Evolutionary conservation across 108 stramenopile species (phyloP).

Genomic region (Aureococcus anophagefferens): DNA sequence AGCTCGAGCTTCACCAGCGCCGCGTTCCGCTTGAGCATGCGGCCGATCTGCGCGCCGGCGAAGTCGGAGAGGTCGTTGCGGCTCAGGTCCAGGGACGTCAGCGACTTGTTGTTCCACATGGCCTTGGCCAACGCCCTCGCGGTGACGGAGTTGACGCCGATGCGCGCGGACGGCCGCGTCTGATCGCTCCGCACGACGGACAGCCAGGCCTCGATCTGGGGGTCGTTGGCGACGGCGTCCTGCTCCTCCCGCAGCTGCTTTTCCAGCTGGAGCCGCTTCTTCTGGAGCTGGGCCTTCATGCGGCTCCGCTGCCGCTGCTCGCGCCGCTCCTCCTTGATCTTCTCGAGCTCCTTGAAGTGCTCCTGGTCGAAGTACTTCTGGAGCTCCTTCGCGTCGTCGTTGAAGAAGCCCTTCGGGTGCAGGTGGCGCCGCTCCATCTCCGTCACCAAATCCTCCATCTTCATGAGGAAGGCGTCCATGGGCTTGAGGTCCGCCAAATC

Average conservation of each 20-base stretch:
- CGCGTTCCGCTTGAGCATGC: conserved; percentile 19
- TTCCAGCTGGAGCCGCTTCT: conserved; percentile 11
- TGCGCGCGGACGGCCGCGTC: conserved; percentile 11
- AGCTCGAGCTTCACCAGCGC: conserved; percentile 23
- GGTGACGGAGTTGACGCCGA: conserved; percentile 13
- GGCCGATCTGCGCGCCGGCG: conserved; percentile 12
- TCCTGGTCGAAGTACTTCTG: conserved; percentile 22
- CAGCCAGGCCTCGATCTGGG: conserved; percentile 13
- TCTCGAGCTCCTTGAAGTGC: conserved; percentile 10
- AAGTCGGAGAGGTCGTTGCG: conserved; percentile 28
- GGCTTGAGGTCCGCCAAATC: neutral
- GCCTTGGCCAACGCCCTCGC: conserved; percentile 20
- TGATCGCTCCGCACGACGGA: neutral
- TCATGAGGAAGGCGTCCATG: neutral
- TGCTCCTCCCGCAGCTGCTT: conserved; percentile 16
- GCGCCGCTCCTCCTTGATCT: conserved; percentile 14
- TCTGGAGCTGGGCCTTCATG: neutral
- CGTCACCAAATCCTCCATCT: neutral
- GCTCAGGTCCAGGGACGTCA: conserved; percentile 24
- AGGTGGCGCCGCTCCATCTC: neutral
- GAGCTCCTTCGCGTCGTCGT: conserved; percentile 24
- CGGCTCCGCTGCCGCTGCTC: neutral
- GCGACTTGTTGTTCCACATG: conserved; percentile 16
- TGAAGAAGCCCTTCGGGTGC: conserved; percentile 18
- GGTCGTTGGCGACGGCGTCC: conserved; percentile 2